Evolutionary conservation across 176 grass and related monocot genomes (phyloP), one percentile per base, ranked within the genome.

Genomic region (Hyparrhenia diplandra): DNA sequence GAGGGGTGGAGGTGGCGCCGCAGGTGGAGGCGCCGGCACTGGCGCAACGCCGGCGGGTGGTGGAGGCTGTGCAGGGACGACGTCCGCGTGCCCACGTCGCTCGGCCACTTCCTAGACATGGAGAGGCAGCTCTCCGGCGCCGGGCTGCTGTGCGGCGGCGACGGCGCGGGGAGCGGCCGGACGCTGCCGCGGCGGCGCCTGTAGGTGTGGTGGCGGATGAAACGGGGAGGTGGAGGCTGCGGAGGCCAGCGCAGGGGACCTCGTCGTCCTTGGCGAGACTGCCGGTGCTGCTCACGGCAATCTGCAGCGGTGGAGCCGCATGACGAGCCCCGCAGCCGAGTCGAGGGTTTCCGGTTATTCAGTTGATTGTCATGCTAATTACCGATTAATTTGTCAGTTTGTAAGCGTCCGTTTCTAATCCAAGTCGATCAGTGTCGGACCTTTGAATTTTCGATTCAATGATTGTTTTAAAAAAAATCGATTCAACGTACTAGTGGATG

Each of bases 61-160:
- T 95, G 96, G 96, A 80, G 85, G 67, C 88, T 94, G 31, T 88
- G 90, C 80, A 86, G 88, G 12, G 77, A 79, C 64, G 89, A 88
- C 45, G 90, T 76, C 79, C 25, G 75, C 6, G 74, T 43, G 24
- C 81, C 90, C 1, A 94, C 87, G 32, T 87, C 90, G 41, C 89
- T 94, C 14, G 92, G 92, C 34, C 88, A 95, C 37, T 95, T 98
- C 89, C 82, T 98, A 16, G 78, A 91, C 82, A 86, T 93, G 45
- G 95, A 98, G 84, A 71, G 90, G 80, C 82, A 83, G 88, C 70
- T 92, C 40, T 67, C 80, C 1, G 86, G 75, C 72, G 84, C 82
- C 8, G 94, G 83, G 62, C 77, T 83, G 61, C 78, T 80, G 18
- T 90, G 80, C 73, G 91, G 61, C 43, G 91, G 71, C 43, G 91